Percentiles rank a stretch among this genome's conserved stretches.
Conservation (phyloP, 225 moss, liverwort and hornwort species). For the Antitrichia curtipendula region DNA sequence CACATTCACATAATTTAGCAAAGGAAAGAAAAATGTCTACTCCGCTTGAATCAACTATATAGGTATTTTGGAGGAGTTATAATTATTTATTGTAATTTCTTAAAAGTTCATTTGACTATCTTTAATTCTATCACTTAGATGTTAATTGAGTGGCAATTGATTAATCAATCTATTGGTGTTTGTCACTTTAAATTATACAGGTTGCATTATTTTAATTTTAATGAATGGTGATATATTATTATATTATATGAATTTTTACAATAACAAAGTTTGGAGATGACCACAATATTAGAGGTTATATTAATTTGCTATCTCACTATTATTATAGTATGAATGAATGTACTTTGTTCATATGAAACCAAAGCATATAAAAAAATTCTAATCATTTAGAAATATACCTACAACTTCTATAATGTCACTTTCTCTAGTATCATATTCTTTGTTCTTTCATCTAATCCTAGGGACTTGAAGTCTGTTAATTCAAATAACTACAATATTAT, state of each 20-base stretch:
- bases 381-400: neutral
- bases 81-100: neutral
- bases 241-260: neutral
- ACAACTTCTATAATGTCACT: neutral
- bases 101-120: neutral
- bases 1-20: neutral
- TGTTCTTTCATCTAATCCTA: neutral
- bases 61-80: neutral
- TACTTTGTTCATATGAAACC: neutral
- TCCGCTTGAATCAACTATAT: neutral
- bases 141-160: rapidly evolving
- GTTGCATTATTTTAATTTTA: neutral
- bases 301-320: neutral
- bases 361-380: neutral
- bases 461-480: neutral
- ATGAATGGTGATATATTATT: neutral
- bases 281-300: neutral
- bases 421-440: neutral
- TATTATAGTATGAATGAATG: neutral
- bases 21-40: neutral
- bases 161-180: neutral
- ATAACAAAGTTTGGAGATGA: neutral
- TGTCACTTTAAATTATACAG: neutral
- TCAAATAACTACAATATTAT: rapidly evolving
- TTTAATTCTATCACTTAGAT: neutral